Evolutionary conservation across 2,329 filamentous ascomycete genomes (phyloP).

Genomic region (Neonectria ditissima): DNA sequence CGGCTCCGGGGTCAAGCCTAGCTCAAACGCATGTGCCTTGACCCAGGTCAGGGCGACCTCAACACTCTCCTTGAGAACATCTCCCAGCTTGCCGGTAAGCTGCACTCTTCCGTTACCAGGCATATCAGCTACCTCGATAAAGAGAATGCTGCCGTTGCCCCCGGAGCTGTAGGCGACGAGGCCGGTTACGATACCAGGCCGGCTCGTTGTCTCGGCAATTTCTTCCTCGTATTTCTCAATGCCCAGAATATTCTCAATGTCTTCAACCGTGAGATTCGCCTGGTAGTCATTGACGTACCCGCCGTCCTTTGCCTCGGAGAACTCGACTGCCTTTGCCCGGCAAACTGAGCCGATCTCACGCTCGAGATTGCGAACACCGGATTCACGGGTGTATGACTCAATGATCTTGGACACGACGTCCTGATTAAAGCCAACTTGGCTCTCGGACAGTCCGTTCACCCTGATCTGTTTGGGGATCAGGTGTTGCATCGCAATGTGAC

Average conservation of each 20-base stretch:
- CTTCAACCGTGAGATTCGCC: constrained; percentile 77
- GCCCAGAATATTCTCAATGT: constrained; percentile 91
- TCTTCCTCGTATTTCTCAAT: constrained; percentile 96
- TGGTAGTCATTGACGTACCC: constrained; percentile 77
- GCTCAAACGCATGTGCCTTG: constrained; percentile 91
- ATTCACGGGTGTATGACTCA: constrained; percentile 94
- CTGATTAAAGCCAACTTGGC: constrained; percentile 80
- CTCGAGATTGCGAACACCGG: constrained; percentile 95
- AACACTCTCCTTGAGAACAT: constrained; percentile 96
- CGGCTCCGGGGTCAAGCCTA: constrained; percentile 84
- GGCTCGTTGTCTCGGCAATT: constrained; percentile 85
- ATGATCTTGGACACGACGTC: constrained; percentile 96
- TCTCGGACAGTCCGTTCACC: constrained; percentile 83
- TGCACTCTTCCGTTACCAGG: constrained; percentile 92
- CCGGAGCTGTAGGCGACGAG: constrained; percentile 94
- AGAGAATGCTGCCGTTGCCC: constrained; percentile 94
- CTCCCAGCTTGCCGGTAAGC: constrained; percentile 94
- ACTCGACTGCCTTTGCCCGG: constrained; percentile 94
- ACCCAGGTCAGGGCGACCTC: constrained; percentile 98
- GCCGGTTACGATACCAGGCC: constrained; percentile 94
- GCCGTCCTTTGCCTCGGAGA: constrained; percentile 86
- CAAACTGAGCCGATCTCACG: constrained; percentile 95
- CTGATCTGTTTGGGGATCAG: constrained; percentile 96
- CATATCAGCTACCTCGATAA: constrained; percentile 99
- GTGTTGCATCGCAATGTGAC: constrained; percentile 92